These are phyloP conservation scores for Penicillium sp. DNA, from an alignment of 2,329 filamentous ascomycete species.

Conservation along the genomic window DNA sequence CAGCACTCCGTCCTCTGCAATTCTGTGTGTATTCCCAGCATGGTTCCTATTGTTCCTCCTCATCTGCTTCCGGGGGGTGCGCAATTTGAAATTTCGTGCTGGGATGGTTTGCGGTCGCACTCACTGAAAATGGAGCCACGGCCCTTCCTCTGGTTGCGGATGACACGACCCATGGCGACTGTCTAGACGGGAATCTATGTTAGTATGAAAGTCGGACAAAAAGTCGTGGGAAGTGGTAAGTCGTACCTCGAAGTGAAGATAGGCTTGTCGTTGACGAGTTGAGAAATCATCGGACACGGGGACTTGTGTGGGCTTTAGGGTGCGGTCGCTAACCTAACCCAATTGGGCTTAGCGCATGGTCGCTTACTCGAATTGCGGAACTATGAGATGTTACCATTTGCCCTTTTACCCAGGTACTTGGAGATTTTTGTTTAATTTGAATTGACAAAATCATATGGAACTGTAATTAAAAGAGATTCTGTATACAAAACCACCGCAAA, in stretches of 20 bases:
- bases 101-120: slow-evolving; percentile 47
- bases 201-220: slow-evolving; percentile 35
- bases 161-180: slow-evolving; percentile 67
- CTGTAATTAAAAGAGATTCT: neutral
- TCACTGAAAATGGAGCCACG: slow-evolving; percentile 76
- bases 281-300: slow-evolving; percentile 42
- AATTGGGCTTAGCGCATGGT: slow-evolving; percentile 35
- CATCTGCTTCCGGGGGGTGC: slow-evolving; percentile 14
- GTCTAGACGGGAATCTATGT: slow-evolving; percentile 39
- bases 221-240: slow-evolving; percentile 32
- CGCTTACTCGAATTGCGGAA: slow-evolving; percentile 14
- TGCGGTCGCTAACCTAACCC: slow-evolving; percentile 49
- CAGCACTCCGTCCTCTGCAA: slow-evolving; percentile 31
- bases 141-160: slow-evolving; percentile 76
- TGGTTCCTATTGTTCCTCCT: slow-evolving; percentile 9
- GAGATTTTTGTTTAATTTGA: neutral
- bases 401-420: neutral
- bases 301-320: slow-evolving; percentile 49
- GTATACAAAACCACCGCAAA: neutral
- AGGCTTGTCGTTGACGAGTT: slow-evolving; percentile 46
- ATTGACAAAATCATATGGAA: too few relatives aligned
- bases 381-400: neutral
- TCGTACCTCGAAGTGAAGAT: slow-evolving; percentile 49
- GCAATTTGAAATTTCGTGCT: slow-evolving; percentile 18
- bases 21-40: slow-evolving; percentile 8